Evolutionary conservation across 164 flowering plant species (phyloP).

Genomic region (Berberis thunbergii): DNA sequence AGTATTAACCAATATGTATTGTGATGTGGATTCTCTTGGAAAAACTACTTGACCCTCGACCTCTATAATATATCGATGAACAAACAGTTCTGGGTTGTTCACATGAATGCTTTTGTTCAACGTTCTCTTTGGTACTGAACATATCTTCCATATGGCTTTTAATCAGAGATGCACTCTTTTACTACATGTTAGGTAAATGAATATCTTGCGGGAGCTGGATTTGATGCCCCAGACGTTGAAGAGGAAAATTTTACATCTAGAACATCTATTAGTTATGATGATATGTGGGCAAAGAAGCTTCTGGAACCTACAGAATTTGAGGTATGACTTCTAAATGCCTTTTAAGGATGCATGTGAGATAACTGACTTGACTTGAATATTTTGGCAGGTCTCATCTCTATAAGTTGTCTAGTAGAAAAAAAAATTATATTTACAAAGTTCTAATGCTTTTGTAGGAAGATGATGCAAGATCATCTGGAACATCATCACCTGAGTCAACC

Average conservation of each 20-base stretch:
- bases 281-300: conserved; percentile 98
- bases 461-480: conserved; percentile 86
- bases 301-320: conserved; percentile 75
- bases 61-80: no score
- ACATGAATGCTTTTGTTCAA: no score
- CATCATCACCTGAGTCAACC: conserved; percentile 88
- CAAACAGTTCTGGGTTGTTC: no score
- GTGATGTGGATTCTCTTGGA: no score
- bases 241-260: conserved; percentile 77
- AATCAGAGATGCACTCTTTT: background rate
- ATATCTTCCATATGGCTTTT: background rate
- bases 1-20: no score
- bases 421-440: background rate
- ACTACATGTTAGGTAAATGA: conserved; percentile 66
- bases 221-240: conserved; percentile 99
- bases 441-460: conserved; percentile 54
- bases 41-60: no score
- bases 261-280: conserved; percentile 91
- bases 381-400: background rate
- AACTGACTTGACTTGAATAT: background rate
- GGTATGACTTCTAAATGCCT: conserved; percentile 29
- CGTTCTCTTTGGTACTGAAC: background rate
- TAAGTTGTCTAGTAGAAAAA: background rate
- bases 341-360: background rate
- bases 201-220: conserved; percentile 94